A percentile compares a stretch with the other conserved stretches of the same genome.
phyloP scores from a whole-genome alignment of 176 grass and related monocot genomes.

The Lolium multiflorum region DNA sequence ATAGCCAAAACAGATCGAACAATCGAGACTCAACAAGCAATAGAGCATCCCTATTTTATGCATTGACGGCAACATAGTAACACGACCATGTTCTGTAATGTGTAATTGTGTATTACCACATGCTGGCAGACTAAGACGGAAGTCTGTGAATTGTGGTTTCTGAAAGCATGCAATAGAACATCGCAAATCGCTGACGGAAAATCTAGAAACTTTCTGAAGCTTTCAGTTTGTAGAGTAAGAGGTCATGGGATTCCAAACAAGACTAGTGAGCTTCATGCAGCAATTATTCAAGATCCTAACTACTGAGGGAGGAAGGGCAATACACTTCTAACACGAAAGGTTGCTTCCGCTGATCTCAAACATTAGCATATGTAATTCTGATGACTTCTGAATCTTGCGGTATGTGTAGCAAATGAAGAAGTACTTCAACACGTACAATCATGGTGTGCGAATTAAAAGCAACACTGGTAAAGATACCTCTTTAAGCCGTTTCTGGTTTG shows the following conservation, averaged over 20 bases:
- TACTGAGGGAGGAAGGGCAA: neutral
- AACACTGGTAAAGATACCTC: slow-evolving; percentile 53
- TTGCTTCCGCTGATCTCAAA: neutral
- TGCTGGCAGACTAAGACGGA: neutral
- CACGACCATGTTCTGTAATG: neutral
- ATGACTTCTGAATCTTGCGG: neutral
- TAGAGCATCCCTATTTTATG: neutral
- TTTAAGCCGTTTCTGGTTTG: slow-evolving; percentile 68
- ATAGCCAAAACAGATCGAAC: slow-evolving; percentile 19
- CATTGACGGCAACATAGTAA: neutral
- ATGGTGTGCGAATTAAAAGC: neutral
- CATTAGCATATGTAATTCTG: neutral
- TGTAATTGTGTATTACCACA: neutral
- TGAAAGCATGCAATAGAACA: neutral
- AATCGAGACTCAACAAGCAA: neutral
- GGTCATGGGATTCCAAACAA: neutral
- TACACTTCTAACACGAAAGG: neutral
- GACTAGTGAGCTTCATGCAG: neutral
- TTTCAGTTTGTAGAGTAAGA: neutral
- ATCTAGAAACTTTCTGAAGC: neutral
- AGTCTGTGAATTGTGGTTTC: neutral
- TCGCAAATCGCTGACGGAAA: neutral
- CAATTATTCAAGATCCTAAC: neutral
- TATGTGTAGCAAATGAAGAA: neutral
- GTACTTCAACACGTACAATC: neutral